Evolutionary conservation across 768 basidiomycete genomes (phyloP).

Genomic region (Leccinum aurantiacum): DNA sequence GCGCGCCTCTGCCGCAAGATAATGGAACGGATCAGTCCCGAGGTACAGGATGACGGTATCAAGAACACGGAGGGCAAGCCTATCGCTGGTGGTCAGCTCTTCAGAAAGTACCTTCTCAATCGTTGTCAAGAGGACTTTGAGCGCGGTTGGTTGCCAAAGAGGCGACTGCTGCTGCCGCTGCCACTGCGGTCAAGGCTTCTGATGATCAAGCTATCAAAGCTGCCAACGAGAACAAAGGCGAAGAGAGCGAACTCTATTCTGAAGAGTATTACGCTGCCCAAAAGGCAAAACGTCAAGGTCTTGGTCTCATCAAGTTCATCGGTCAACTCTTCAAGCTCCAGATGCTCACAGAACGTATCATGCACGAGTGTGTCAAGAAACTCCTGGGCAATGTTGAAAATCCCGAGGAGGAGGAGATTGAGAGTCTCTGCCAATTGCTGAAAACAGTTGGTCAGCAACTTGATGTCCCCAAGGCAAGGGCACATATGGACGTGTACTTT

Average conservation of each 20-base stretch:
- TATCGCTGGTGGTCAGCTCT: conserved; percentile 90
- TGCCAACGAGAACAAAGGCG: conserved; percentile 57
- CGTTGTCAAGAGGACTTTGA: conserved; percentile 99
- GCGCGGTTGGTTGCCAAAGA: conserved; percentile 91
- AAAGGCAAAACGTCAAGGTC: conserved; percentile 95
- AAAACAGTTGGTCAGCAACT: conserved; percentile 83
- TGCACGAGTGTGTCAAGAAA: conserved; percentile 98
- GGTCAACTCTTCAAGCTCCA: conserved; percentile 99
- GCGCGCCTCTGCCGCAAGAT: conserved; percentile 92
- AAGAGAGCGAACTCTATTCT: conserved; percentile 77
- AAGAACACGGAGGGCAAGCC: conserved; percentile 79
- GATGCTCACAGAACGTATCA: conserved; percentile 97
- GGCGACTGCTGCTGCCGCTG: conserved; percentile 50
- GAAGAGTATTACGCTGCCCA: conserved; percentile 96
- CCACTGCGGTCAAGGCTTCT: no score
- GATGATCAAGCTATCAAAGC: conserved; percentile 28
- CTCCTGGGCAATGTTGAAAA: conserved; percentile 89
- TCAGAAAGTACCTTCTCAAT: conserved; percentile 95
- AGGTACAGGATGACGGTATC: conserved; percentile 88
- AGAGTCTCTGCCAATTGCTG: conserved; percentile 90
- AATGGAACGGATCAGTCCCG: conserved; percentile 88
- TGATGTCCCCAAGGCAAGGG: conserved; percentile 77
- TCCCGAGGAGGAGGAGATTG: conserved; percentile 97
- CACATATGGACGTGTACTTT: conserved; percentile 93
- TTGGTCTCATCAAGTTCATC: conserved; percentile 97